Evolutionary conservation across 2,329 filamentous ascomycete genomes (phyloP), one percentile per base, ranked within the genome.

Genomic region (Elsinoe arachidis): DNA sequence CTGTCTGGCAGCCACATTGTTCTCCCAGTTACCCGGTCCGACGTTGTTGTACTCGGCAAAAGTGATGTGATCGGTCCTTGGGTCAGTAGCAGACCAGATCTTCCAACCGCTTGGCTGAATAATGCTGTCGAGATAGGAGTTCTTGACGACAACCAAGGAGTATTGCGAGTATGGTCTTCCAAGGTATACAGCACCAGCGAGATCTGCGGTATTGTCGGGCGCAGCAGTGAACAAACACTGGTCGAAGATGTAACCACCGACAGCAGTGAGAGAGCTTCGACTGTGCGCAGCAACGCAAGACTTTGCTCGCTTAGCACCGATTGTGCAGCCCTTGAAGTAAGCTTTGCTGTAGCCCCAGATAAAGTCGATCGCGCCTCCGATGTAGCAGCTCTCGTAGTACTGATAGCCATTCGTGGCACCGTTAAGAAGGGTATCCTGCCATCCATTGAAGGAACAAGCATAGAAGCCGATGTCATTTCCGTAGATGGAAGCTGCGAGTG

Each of bases 271-370:
- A 14, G 65, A 67, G 23, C 62, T 62, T 15, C 74, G 68, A 64
- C 75, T 76, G 61, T 68, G 66, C 35, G 70, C 70, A 14, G 69
- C 72, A 35, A 73, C 66, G n/a, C 66, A 66, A 46, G 64, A 70
- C 52, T 68, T 64, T 5, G 62, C 65, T 39, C 65, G 63, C 55
- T 71, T 72, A 0, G 70, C 67, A 2, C 68, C 66, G 15, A 72
- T 72, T 3, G 68, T 70, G 15, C 69, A 70, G 47, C 66, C 68
- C 23, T 63, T 68, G 66, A 78, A 76, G 59, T 77, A 77, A 10
- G 67, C 74, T 0, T 74, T 68, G 2, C 72, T 73, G 33, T 70
- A 68, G 7, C 75, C 75, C 66, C 71, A 72, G 14, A 72, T 76
- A 67, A 76, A 75, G 53, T 77, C 73, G 38, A 74, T 69, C 10